phyloP scores from a whole-genome alignment of 2,329 filamentous ascomycete species.

The Bipolaris gigantea region DNA sequence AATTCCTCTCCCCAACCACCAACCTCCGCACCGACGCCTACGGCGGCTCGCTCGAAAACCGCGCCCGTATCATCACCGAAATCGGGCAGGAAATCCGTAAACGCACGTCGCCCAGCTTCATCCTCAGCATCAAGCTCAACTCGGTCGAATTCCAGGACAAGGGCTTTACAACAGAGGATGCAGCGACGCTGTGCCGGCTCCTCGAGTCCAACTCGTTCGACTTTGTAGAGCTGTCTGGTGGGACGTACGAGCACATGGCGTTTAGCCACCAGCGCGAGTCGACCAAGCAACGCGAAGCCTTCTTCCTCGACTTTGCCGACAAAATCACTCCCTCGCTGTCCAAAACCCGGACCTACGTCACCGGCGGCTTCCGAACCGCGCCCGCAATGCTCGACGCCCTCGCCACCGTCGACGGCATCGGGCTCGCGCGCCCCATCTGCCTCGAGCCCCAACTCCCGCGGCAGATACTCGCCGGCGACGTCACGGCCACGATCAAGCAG shows the following conservation, averaged over 20 bases:
- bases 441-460: conserved; percentile 55
- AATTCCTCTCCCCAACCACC: conserved; percentile 49
- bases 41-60: conserved; percentile 49
- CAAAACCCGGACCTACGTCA: conserved; percentile 62
- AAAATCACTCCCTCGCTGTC: conserved; percentile 56
- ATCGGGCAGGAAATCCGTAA: conserved; percentile 45
- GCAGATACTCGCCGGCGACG: conserved; percentile 50
- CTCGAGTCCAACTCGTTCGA: conserved; percentile 57
- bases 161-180: conserved; percentile 57
- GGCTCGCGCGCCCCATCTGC: conserved; percentile 57
- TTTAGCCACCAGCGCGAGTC: conserved; percentile 58
- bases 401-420: conserved; percentile 61
- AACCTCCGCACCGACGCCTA: conserved; percentile 51
- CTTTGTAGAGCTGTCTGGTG: conserved; percentile 63
- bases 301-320: conserved; percentile 63
- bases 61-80: conserved; percentile 47
- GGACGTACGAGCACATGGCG: conserved; percentile 60
- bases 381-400: conserved; percentile 63
- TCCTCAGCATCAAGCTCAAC: conserved; percentile 62
- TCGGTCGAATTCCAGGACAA: conserved; percentile 59
- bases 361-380: conserved; percentile 60
- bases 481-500: conserved; percentile 52
- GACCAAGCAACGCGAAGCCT: conserved; percentile 60
- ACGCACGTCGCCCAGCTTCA: conserved; percentile 45
- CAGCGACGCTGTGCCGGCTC: conserved; percentile 51